A percentile compares a stretch with the other conserved stretches of the same genome.
Conservation (phyloP, 2,329 filamentous ascomycete species). For the Knoxdaviesia capensis region DNA sequence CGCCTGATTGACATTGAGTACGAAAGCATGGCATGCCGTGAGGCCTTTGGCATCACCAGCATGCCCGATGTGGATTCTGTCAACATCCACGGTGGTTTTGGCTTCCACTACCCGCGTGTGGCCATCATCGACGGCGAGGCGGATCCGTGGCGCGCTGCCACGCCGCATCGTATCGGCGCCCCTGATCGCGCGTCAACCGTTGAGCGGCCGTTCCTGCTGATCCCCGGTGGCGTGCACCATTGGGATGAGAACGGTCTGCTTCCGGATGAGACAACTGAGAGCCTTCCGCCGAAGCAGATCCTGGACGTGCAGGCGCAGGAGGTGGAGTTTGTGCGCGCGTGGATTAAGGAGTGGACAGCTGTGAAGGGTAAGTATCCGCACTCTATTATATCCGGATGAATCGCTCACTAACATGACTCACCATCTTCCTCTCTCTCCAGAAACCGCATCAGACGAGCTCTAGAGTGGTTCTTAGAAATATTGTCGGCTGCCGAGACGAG, state of each 20-base stretch:
- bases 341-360: constrained; percentile 40
- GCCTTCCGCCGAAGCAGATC: constrained; percentile 38
- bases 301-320: constrained; percentile 36
- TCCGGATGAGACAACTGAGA: constrained; percentile 32
- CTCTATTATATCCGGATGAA: too few species aligned
- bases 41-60: constrained; percentile 47
- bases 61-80: constrained; percentile 43
- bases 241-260: constrained; percentile 60
- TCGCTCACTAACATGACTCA: too few species aligned
- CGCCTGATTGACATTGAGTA: constrained; percentile 47
- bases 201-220: constrained; percentile 52
- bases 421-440: too few species aligned
- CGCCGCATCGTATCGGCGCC: constrained; percentile 45
- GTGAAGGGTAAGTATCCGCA: constrained; percentile 3
- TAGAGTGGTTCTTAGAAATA: too few species aligned
- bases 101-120: constrained; percentile 53
- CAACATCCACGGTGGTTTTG: constrained; percentile 59
- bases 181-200: constrained; percentile 35
- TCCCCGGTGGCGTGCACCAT: constrained; percentile 58
- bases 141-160: constrained; percentile 64
- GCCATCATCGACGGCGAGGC: constrained; percentile 59
- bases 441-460: too few species aligned
- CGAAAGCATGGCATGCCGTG: constrained; percentile 37
- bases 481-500: too few species aligned
- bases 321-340: constrained; percentile 41